A percentile compares a stretch with the other conserved stretches of the same genome.
Conservation (phyloP, 495 filamentous ascomycete genomes). For the Hyphodiscus hymeniophilus region DNA sequence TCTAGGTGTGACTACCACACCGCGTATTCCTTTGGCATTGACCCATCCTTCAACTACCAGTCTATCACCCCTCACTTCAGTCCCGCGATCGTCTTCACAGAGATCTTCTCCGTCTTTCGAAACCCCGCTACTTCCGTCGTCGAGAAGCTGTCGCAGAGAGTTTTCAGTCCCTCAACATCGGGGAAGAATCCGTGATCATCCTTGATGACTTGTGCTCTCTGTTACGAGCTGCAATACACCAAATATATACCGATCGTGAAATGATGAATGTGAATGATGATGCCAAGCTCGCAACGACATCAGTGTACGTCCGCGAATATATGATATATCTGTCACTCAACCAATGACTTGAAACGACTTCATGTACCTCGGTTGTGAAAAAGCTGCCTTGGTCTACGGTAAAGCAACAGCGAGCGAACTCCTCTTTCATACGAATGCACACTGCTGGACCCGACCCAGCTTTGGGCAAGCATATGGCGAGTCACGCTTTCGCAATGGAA, state of each 20-base stretch:
- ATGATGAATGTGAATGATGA: not conserved
- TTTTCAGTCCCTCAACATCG: too few species aligned
- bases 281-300: slow-evolving; percentile 6
- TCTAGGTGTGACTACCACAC: not conserved
- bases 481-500: slow-evolving; percentile 16
- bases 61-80: not conserved
- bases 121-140: not conserved
- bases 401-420: slow-evolving; percentile 3
- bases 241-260: not conserved
- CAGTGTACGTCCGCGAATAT: slow-evolving; percentile 7
- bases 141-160: not conserved
- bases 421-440: slow-evolving; percentile 13
- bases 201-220: slow-evolving; percentile 6
- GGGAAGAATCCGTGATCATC: not conserved
- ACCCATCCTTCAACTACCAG: not conserved
- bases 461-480: slow-evolving; percentile 16
- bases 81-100: too few species aligned
- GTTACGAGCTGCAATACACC: not conserved
- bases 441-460: slow-evolving; percentile 3
- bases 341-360: slow-evolving; percentile 2
- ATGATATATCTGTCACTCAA: slow-evolving; percentile 1
- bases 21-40: not conserved
- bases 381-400: slow-evolving; percentile 15
- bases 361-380: slow-evolving; percentile 6
- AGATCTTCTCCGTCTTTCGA: not conserved